Evolutionary conservation across 108 stramenopile genomes (phyloP), one percentile per base, ranked within the genome.

Genomic region (Mediolabrus comicus): DNA sequence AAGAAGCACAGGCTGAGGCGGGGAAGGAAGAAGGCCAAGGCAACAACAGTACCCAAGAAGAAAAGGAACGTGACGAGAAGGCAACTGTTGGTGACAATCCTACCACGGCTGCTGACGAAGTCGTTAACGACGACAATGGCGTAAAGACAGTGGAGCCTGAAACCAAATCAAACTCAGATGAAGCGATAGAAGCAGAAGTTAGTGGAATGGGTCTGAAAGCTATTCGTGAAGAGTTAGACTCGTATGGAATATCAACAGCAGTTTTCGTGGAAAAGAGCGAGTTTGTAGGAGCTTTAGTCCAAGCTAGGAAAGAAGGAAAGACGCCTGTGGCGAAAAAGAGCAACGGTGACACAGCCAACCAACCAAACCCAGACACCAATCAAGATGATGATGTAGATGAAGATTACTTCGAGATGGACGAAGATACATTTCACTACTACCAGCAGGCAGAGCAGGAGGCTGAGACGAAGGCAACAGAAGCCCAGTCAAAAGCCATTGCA

Each of bases 181-280:
- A 76, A 29, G 81, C 84, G 55, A 67, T 85, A 61, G 76, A 85
- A 33, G 75, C 70, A 31, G 84, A 83, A 56, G 83, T 83, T 52
- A 57, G 24, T 32, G 62, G 24, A 10, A 86, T 91, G 87, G 81
- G 80, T 71, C 80, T 63, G 6, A 75, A 70, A 16, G 85, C 86
- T 7, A 75, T 91, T 14, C 83, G 75, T 32, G 83, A 91, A 57
- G 90, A 91, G 69, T 63, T 91, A 51, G 60, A 85, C 62, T 75
- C 77, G 3, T 82, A 83, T 11, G 91, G 91, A 9, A 81, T 92
- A 43, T 72, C 83, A 1, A 92, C 91, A 1, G 72, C 64, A 49
- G 62, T 74, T 30, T 92, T 92, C 62, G 77, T 92, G 38, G 91
- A 92, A 62, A 94, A 91, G 67, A 86, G 66, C 7, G 90, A 94